Percentiles rank a stretch among this genome's conserved stretches.
phyloP scores from a whole-genome alignment of 331 rosid genomes.

The Cucumis variabilis region DNA sequence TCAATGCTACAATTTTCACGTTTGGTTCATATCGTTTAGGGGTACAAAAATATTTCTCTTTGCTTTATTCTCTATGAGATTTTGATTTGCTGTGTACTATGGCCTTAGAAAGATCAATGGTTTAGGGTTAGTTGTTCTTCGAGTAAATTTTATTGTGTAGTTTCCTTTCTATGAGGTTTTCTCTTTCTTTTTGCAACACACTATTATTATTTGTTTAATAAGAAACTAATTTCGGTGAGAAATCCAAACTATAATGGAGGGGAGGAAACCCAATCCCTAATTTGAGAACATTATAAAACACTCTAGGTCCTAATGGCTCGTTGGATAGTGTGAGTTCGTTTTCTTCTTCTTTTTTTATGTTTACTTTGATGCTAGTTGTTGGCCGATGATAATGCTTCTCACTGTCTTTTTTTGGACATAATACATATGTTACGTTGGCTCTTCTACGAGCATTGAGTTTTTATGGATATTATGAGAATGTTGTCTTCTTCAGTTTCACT shows the following conservation, averaged over 20 bases:
- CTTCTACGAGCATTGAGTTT: neutral
- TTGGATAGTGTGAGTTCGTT: no score
- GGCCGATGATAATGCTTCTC: neutral
- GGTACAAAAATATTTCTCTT: slow-evolving; percentile 59
- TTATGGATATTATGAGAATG: slow-evolving; percentile 17
- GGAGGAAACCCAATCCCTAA: neutral
- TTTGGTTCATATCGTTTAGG: slow-evolving; percentile 95
- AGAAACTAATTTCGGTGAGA: neutral
- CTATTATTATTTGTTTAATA: neutral
- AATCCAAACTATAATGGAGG: neutral
- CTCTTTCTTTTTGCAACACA: neutral
- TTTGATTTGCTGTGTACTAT: neutral
- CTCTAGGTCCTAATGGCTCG: no score
- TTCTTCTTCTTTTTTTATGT: neutral
- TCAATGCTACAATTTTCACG: slow-evolving; percentile 97
- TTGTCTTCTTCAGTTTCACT: no score
- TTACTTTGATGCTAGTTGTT: neutral
- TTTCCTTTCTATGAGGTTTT: neutral
- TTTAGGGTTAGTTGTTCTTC: neutral
- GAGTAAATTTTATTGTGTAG: neutral
- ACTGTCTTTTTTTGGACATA: neutral
- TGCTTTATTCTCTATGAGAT: slow-evolving; percentile 26
- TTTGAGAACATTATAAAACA: neutral
- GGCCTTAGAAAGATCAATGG: neutral
- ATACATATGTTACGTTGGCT: neutral